Conservation (phyloP, 129 eudicot species). For the Arctium lappa region DNA sequence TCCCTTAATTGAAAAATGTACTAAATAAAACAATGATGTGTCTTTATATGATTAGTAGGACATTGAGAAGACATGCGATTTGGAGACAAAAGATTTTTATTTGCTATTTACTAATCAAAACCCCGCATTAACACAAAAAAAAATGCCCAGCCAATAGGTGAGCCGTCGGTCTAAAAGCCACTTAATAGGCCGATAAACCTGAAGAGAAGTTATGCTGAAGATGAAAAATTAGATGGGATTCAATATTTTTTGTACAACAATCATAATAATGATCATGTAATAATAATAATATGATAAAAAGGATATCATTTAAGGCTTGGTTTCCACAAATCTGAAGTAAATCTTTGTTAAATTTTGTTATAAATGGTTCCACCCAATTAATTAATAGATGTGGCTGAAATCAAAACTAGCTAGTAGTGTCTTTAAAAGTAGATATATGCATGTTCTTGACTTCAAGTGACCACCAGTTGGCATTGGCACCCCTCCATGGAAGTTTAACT, state of each 20-base stretch:
- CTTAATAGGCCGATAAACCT: neutral
- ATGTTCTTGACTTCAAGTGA: conserved; percentile 31
- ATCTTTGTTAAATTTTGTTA: neutral
- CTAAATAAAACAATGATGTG: neutral
- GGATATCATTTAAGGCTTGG: neutral
- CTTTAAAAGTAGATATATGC: neutral
- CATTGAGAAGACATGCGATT: neutral
- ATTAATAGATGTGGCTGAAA: neutral
- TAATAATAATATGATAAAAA: neutral
- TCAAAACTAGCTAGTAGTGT: neutral
- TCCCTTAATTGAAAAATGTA: neutral
- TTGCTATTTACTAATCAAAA: neutral
- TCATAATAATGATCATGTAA: neutral
- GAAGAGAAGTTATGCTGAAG: neutral
- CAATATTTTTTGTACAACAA: neutral
- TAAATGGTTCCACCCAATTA: no score
- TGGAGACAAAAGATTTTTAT: neutral
- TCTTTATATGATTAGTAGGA: neutral
- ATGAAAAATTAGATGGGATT: neutral
- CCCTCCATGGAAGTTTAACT: conserved; percentile 2
- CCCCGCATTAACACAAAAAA: neutral
- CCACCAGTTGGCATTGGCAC: conserved; percentile 28
- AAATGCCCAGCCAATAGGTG: neutral
- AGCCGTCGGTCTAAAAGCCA: neutral
- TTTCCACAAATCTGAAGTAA: neutral